phyloP scores from a whole-genome alignment of 441 rosid genomes.

The Arabidopsis hybrid region DNA sequence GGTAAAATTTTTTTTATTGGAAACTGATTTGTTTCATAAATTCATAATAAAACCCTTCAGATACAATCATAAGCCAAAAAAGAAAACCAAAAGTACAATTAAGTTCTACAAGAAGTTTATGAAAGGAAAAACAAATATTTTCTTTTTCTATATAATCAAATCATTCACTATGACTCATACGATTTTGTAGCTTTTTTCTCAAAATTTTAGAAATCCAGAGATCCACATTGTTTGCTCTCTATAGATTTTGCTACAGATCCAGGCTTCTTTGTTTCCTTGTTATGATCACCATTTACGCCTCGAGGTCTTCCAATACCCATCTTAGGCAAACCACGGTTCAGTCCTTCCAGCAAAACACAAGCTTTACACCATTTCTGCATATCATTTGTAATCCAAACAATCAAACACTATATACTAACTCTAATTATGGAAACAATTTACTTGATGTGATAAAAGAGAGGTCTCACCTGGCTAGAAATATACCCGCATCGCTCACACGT shows the following conservation, averaged over 20 bases:
- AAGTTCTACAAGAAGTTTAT: background rate
- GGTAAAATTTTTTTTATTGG: too few relatives aligned
- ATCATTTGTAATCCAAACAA: background rate
- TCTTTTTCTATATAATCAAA: background rate
- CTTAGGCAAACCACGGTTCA: constrained; percentile 87
- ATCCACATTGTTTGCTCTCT: constrained; percentile 85
- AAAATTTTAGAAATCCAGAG: constrained; percentile 60
- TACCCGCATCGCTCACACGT: constrained; percentile 94
- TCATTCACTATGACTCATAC: background rate
- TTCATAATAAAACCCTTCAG: background rate
- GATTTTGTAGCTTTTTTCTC: background rate
- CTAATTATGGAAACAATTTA: background rate
- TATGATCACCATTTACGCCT: constrained; percentile 50
- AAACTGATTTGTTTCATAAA: background rate
- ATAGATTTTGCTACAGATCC: constrained; percentile 49
- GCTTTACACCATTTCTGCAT: constrained; percentile 95
- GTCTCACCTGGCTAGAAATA: constrained; percentile 90
- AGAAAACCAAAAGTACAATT: background rate
- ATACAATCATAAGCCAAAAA: background rate
- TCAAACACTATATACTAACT: background rate
- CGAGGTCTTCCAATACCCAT: constrained; percentile 76
- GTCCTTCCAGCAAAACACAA: constrained; percentile 86
- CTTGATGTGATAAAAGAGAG: background rate
- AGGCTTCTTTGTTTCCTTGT: constrained; percentile 47
- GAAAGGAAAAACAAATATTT: background rate